Conservation (phyloP, 805 yeast species). For the Metschnikowia dekortorum region DNA sequence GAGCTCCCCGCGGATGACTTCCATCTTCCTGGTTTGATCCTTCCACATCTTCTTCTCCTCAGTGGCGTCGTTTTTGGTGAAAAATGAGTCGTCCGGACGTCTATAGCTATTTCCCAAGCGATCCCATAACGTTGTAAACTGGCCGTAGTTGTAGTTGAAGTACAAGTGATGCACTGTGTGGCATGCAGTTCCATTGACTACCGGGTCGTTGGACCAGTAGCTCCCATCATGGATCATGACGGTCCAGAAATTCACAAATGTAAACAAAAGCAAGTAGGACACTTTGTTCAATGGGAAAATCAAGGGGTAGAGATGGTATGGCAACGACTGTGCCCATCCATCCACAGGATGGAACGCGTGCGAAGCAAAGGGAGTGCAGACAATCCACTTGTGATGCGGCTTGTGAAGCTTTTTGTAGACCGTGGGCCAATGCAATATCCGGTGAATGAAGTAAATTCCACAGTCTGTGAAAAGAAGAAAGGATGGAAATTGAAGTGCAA, state of each 20-base stretch:
- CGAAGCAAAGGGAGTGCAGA: slow-evolving; percentile 96
- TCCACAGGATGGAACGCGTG: slow-evolving; percentile 99
- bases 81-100: slow-evolving; percentile 82
- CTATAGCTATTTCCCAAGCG: slow-evolving; percentile 92
- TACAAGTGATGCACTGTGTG: slow-evolving; percentile 96
- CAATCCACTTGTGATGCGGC: slow-evolving; percentile 99
- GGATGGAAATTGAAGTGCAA: slow-evolving; percentile 63
- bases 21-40: slow-evolving; percentile 69
- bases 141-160: slow-evolving; percentile 97
- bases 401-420: slow-evolving; percentile 87
- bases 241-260: slow-evolving; percentile 96
- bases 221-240: slow-evolving; percentile 99
- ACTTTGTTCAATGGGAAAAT: slow-evolving; percentile 89
- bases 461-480: slow-evolving; percentile 93
- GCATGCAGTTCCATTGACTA: slow-evolving; percentile 96
- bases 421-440: slow-evolving; percentile 89
- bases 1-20: slow-evolving; percentile 67
- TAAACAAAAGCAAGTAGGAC: slow-evolving; percentile 74
- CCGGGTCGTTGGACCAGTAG: slow-evolving; percentile 87
- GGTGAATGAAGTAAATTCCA: slow-evolving; percentile 85
- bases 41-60: slow-evolving; percentile 62
- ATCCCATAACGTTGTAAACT: slow-evolving; percentile 97
- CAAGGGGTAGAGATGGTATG: slow-evolving; percentile 90
- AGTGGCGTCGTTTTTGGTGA: slow-evolving; percentile 50
- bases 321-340: slow-evolving; percentile 88